Evolutionary conservation across 805 yeast species (phyloP).

Genomic region (Isabelozyma rhagii): DNA sequence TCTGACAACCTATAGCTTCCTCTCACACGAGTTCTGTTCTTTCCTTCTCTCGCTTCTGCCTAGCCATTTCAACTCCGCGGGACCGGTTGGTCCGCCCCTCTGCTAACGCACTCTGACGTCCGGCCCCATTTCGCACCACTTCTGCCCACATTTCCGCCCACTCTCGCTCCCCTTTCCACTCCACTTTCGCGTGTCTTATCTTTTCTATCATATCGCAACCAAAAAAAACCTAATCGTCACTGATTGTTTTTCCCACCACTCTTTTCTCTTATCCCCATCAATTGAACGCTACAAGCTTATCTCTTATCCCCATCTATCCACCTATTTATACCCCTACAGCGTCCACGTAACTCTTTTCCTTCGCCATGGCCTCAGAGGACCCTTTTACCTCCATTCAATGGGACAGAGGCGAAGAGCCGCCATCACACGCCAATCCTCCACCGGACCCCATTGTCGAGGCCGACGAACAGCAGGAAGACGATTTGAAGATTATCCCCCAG

Average conservation of each 20-base stretch:
- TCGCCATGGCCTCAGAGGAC: conserved; percentile 34
- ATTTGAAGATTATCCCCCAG: not conserved
- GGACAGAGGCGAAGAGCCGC: conserved; percentile 44
- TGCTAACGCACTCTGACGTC: not conserved
- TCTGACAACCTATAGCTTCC: no score
- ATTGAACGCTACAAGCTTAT: not conserved
- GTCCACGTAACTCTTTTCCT: no score
- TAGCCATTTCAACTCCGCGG: no score
- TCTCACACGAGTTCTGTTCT: no score
- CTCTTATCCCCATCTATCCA: not conserved
- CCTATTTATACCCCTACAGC: no score
- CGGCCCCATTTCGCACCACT: not conserved
- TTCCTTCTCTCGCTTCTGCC: no score
- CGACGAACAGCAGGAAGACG: not conserved
- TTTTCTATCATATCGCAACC: not conserved
- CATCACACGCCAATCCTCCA: not conserved
- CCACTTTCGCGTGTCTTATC: not conserved
- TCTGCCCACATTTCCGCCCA: not conserved
- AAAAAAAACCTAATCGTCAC: not conserved
- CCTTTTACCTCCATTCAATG: conserved; percentile 57
- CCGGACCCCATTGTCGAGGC: not conserved
- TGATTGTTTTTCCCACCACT: not conserved
- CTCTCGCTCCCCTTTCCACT: not conserved
- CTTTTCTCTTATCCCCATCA: not conserved
- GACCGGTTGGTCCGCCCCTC: not conserved